Base-by-base conservation (phyloP, 176 grass and related monocot species). In the Rhynchospora breviuscula region DNA sequence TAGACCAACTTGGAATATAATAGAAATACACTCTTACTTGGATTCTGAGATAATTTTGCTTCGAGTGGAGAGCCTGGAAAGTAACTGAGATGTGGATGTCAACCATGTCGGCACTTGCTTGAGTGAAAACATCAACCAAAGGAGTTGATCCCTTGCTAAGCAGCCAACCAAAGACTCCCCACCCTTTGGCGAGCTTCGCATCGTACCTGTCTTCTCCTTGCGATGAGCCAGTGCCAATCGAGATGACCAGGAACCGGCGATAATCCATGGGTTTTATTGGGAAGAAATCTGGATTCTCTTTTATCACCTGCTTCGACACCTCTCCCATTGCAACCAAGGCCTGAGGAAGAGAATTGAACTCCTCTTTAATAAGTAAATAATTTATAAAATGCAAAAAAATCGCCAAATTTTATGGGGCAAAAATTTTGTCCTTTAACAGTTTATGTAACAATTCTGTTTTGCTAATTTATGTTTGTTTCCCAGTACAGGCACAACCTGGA, bases 251-350 rank as follows among this genome's bases (percentile, higher is more conserved):
- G 86, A 92, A 88, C 10, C 85, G 85, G 48, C 90, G 80, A 84
- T 97, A 91, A 63, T 97, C 90, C 92, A 94, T 87, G 67, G 94
- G 88, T 71, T 90, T 92, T 74, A 92, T 89, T 46, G 94, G 88
- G 79, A 97, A 94, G 88, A 94, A 97, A 87, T 94, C 92, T 21
- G 94, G 85, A 79, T 92, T 94, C 84, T 88, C 67, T 86, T 92
- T 94, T 81, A 86, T 73, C 81, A 97, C 84, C 84, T 92, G 84
- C 54, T 94, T 97, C 23, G 87, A 94, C 81, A 97, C 87, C 86
- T 92, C 88, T 79, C 87, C 84, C 59, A 94, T 91, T 58, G 88
- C 92, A 92, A 97, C 78, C 85, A 97, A 86, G 75, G 89, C 92
- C 94, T 97, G 71, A 85, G 3, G 82, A 61, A 90, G 63, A 88